phyloP scores from a whole-genome alignment of 2,329 filamentous ascomycete genomes.

The Proliferodiscus dingleyae region DNA sequence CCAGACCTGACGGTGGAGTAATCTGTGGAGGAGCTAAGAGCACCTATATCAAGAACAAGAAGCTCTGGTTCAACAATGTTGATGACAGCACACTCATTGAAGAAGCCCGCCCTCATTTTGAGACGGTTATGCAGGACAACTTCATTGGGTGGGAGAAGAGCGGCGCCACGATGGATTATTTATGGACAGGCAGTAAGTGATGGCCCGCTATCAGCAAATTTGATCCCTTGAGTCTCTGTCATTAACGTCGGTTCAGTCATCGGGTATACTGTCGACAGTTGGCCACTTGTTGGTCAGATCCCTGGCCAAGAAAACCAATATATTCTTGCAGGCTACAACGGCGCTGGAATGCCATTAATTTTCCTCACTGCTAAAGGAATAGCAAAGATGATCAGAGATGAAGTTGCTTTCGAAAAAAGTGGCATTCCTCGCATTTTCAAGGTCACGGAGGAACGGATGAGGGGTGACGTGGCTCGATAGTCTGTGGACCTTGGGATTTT shows the following conservation, averaged over 20 bases:
- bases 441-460: background rate
- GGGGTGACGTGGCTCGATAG: background rate
- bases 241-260: constrained; percentile 30
- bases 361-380: constrained; percentile 38
- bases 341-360: constrained; percentile 46
- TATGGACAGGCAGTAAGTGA: constrained; percentile 20
- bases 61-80: constrained; percentile 41
- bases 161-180: constrained; percentile 32
- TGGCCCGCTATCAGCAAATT: background rate
- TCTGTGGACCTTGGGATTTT: too few relatives aligned
- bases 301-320: constrained; percentile 37
- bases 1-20: constrained; percentile 26
- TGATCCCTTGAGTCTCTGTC: background rate
- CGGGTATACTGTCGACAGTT: constrained; percentile 37
- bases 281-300: constrained; percentile 40
- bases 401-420: constrained; percentile 31
- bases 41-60: constrained; percentile 19
- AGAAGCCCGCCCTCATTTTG: constrained; percentile 39
- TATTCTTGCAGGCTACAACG: constrained; percentile 44
- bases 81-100: constrained; percentile 44
- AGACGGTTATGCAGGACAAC: constrained; percentile 43
- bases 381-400: constrained; percentile 36
- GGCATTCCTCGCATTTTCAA: constrained; percentile 36
- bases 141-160: constrained; percentile 46
- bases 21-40: constrained; percentile 36